Evolutionary conservation across 805 yeast species (phyloP), one percentile per base, ranked within the genome.

Genomic region (Wickerhamomyces ciferrii): DNA sequence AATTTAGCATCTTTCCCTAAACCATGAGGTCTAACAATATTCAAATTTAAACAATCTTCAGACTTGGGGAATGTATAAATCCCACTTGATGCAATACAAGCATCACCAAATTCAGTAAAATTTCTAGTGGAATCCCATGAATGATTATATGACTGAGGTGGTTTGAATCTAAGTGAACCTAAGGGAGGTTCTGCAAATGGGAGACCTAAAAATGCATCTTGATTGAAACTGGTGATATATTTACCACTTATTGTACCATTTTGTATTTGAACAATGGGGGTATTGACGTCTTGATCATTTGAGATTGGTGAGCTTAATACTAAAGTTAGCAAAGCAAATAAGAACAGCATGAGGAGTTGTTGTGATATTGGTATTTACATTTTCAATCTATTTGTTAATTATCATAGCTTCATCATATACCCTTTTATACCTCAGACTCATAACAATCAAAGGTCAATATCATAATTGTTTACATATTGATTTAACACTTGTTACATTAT

Each of bases 31-130:
- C 48, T 50, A 23, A 54, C 61, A 32, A 65, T 53, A 45, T 63
- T 64, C 14, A 64, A 47, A 11, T 49, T 52, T 31, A 64, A 52
- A 49, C 68, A 63, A 47, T 64, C 65, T 45, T 65, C 68, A 18
- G 58, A 49, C 42, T 52, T 49, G 10, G 44, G 39, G 42, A 49
- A 35, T 8, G 41, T 41, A 7, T 18, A 20, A 24, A 46, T 42
- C 2, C 55, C 55, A 10, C 36, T 21, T 17, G 43, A 31, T 7
- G 48, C 15, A 35, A 43, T 37, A 48, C 68, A 64, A 3, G 54
- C 54, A 34, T 61, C 53, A 15, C 65, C 57, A 21, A 57, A 52
- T 21, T 49, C 46, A 10, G 52, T 55, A 17, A 56, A 61, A 8
- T 52, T 43, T 35, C 44, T 44, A 5, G 41, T 45, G 9, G 43